Conservation (phyloP, 768 basidiomycete species). For the Mycena chlorophos region DNA sequence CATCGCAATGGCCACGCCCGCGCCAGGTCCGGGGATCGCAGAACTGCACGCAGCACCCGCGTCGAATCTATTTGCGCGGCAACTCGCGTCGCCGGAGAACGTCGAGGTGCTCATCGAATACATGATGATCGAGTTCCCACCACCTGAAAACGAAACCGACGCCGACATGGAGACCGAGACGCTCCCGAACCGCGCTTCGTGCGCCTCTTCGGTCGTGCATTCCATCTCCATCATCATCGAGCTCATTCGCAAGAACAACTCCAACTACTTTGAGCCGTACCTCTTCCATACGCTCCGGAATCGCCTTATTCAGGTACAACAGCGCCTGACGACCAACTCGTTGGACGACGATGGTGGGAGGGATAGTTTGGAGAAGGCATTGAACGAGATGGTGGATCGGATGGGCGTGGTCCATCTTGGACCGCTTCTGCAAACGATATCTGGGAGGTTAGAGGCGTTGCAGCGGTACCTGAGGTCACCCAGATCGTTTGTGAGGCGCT, state of each 20-base stretch:
- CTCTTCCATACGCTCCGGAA: conserved; percentile 93
- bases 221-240: conserved; percentile 90
- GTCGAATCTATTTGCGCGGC: conserved; percentile 85
- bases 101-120: conserved; percentile 72
- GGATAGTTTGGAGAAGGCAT: conserved; percentile 67
- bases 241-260: conserved; percentile 95
- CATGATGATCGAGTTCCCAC: conserved; percentile 67
- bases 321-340: conserved; percentile 52
- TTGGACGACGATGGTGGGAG: conserved; percentile 50
- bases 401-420: conserved; percentile 93
- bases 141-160: conserved; percentile 21
- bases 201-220: conserved; percentile 79
- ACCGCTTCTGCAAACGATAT: conserved; percentile 72
- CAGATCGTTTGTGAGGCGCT: conserved; percentile 66
- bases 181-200: conserved; percentile 48
- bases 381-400: conserved; percentile 78
- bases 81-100: conserved; percentile 74
- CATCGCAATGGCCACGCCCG: conserved; percentile 90
- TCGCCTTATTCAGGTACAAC: conserved; percentile 84
- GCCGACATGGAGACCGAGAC: conserved; percentile 19
- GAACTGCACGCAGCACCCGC: conserved; percentile 70
- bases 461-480: conserved; percentile 71
- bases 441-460: conserved; percentile 64
- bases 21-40: conserved; percentile 72
- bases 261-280: conserved; percentile 97